Percentiles rank a stretch among this genome's conserved stretches.
Evolutionary conservation across 2,329 filamentous ascomycete genomes (phyloP).

Genomic region (Colletotrichum plurivorum): DNA sequence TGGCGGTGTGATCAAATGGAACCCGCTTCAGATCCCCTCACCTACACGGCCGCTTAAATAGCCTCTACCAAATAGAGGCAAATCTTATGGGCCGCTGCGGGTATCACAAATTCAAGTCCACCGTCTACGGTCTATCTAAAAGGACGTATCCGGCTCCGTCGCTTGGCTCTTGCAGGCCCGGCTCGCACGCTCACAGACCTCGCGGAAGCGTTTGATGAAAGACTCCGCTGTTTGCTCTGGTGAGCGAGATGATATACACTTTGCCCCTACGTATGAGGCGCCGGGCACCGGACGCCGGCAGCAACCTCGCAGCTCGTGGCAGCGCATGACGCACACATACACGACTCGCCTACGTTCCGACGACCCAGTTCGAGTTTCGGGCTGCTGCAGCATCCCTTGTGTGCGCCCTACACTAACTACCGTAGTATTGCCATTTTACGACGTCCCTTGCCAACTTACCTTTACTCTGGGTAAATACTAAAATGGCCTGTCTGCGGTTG

Average conservation of each 20-base stretch:
- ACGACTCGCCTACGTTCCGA: constrained; percentile 20
- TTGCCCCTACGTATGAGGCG: background rate
- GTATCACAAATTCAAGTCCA: constrained; percentile 22
- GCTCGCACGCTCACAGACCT: constrained; percentile 21
- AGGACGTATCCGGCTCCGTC: background rate
- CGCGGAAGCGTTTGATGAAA: constrained; percentile 22
- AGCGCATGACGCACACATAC: constrained; percentile 2
- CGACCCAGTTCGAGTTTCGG: constrained; percentile 20
- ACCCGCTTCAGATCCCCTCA: constrained; percentile 32
- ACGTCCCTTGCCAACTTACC: too few species aligned
- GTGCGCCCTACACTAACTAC: background rate
- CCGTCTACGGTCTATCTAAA: constrained; percentile 1
- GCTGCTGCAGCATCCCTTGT: constrained; percentile 19
- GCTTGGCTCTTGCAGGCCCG: constrained; percentile 43
- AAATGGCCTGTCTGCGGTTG: constrained; percentile 2
- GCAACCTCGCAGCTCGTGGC: constrained; percentile 7
- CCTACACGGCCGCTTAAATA: constrained; percentile 27
- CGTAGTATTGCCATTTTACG: too few species aligned
- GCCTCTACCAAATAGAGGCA: constrained; percentile 33
- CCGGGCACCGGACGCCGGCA: constrained; percentile 11
- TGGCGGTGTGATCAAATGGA: constrained; percentile 38
- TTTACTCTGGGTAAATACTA: too few species aligned
- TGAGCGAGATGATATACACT: constrained; percentile 23
- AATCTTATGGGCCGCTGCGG: constrained; percentile 34
- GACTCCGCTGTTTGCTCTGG: constrained; percentile 17